Evolutionary conservation across 1,284 basidiomycete species (phyloP), one percentile per base, ranked within the genome.

Genomic region (Fomitopsis schrenkii): DNA sequence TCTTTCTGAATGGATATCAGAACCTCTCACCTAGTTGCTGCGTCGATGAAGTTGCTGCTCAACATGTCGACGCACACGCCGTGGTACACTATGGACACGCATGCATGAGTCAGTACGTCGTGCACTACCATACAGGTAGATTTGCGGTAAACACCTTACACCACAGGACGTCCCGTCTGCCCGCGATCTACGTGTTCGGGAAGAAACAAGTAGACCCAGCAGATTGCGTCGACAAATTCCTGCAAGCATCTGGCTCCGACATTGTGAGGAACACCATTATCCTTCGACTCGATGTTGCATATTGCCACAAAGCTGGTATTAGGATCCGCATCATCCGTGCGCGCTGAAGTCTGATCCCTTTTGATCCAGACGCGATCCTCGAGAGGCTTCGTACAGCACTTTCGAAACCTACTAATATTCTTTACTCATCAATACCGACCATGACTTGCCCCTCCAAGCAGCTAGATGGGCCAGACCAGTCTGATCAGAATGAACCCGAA

Each of bases 31-130:
- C 26, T 57, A 97, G 95, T 70, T 99, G 97, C 72, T 99, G 97
- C 72, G 95, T 97, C 4, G 97, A 99, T 72, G 93, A 98, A 69
- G 91, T 99, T 3, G 93, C 95, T 8, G 96, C 97, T 5, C 89
- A 95, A 65, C 97, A 99, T 72, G 89, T 97, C 46, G 88, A 96
- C 64, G 95, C 96, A 0, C 93, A 98, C 70, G 84, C 91, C 9
- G 82, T 98, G 63, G 89, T 99, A 5, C 97, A 99, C 72, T 98
- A 97, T 70, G 97, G 97, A 0, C 94, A 98, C 77, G 95, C 97
- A 0, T 99, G 97, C 75, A 84, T 99, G 78, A 95, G 90, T 73
- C 84, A 86, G 92, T 93, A 65, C 63, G 91, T 79, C 55, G 50
- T 36, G 42, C 35, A 28, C 30, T 6, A 15, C 22, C 48, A 10